Base-by-base conservation (phyloP, 805 yeast genomes). In the Phaffomyces thermotolerans region DNA sequence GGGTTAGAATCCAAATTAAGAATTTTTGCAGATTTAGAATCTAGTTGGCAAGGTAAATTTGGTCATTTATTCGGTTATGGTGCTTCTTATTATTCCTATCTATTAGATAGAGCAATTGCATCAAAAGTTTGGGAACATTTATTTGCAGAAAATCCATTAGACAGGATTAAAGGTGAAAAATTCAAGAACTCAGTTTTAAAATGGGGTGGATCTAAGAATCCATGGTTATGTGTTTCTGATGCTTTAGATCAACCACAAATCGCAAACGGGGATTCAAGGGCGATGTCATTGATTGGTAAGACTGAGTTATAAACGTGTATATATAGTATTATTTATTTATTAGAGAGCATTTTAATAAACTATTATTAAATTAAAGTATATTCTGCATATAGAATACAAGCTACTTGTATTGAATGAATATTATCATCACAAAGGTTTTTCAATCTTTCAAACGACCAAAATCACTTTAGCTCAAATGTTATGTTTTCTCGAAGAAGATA, bases 21-120 rank as follows among this genome's bases (percentile, higher is more conserved):
- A 34, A 76, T 88, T 2, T 79, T 85, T 55, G 77, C 83, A 3
- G 91, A 86, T 52, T 64, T 70, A 17, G 67, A 75, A 50, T 81
- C 95, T 2, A 81, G 81, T 23, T 90, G 97, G 96, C 95, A 87
- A 45, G 97, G 95, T 1, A 87, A 82, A 58, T 90, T 93, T 64
- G 95, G 96, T 2, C 99, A 93, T 58, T 66, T 93, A 34, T 85
- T 84, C 52, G 88, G 96, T 0, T 93, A 93, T 58, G 98, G 98
- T 1, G 86, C 97, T 0, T 85, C 90, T 1, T 93, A 93, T 59
- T 93, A 93, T 65, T 84, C 96, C 27, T 93, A 93, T 59, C 63
- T 93, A 41, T 74, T 93, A 44, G 99, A 93, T 64, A 67, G 97
- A 34, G 96, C 96, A 7, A 85, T 93, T 50, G 97, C 98, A 0